Evolutionary conservation across 371 early-diverging fungal genomes (phyloP), one percentile per base, ranked within the genome.

Genomic region (Mortierella sp.): DNA sequence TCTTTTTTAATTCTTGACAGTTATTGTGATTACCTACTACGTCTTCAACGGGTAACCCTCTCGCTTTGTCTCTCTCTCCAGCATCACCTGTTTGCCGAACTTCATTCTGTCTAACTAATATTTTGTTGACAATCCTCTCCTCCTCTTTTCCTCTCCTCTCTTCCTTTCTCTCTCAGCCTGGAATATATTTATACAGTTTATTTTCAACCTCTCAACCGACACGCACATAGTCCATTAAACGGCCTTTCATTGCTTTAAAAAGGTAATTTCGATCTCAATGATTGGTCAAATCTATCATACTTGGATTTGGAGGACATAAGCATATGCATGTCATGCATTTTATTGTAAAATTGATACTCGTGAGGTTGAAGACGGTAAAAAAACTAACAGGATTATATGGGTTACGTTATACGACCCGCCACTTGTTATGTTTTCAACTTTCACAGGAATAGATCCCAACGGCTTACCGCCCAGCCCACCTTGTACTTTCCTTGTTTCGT

Each of bases 391-490:
- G 23, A 19, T 26, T 10, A 19, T 22, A n/a, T 57, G 57, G 57
- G 31, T 57, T 57, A 57, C 57, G 57, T 57, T 32, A 57, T 35
- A n/a, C 26, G 6, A 57, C 57, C 57, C 31, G 57, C 57, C 35
- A 13, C 57, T 34, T n/a, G 12, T 57, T 28, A 23, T 51, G 5
- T 51, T 9, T 51, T 55, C 17, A 47, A 26, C 28, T 53, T 53
- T 53, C 53, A 53, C 53, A 53, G 34, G 57, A 31, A 32, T 57
- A 34, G 57, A 22, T 34, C n/a, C n/a, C n/a, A n/a, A n/a, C n/a
- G n/a, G n/a, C n/a, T n/a, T n/a, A n/a, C n/a, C n/a, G n/a, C n/a
- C n/a, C n/a, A n/a, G n/a, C n/a, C n/a, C n/a, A n/a, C n/a, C n/a
- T n/a, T n/a, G n/a, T n/a, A n/a, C n/a, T n/a, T n/a, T n/a, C n/a